phyloP scores from a whole-genome alignment of 495 filamentous ascomycete species.

The Hyaloscypha bicolor region DNA sequence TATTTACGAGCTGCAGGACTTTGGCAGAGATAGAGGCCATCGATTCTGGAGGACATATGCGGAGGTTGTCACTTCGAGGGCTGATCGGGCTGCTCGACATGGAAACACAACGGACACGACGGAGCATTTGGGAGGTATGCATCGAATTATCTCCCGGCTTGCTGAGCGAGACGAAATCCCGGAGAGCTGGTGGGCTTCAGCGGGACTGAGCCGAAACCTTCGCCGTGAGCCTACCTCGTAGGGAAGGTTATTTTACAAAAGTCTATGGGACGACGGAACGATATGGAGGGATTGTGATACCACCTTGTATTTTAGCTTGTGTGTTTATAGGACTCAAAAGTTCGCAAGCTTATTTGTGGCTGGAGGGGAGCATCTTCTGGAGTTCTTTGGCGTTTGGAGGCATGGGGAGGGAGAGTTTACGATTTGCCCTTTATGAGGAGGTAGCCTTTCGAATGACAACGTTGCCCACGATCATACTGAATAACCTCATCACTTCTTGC shows the following conservation, averaged over 20 bases:
- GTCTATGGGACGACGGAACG: neutral
- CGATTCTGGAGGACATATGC: constrained; percentile 39
- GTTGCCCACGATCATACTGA: neutral
- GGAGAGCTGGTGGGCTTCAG: constrained; percentile 76
- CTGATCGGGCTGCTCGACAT: constrained; percentile 18
- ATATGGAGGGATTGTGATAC: constrained; percentile 27
- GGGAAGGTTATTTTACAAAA: neutral
- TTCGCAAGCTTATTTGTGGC: constrained; percentile 7
- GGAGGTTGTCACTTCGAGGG: constrained; percentile 34
- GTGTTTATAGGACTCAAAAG: constrained; percentile 18
- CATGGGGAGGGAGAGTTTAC: neutral
- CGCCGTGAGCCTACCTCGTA: constrained; percentile 39
- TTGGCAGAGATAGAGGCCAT: constrained; percentile 3
- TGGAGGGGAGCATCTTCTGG: neutral
- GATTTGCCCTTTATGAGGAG: neutral
- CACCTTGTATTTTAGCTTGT: constrained; percentile 31
- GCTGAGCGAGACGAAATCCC: constrained; percentile 70
- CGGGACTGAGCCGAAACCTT: constrained; percentile 64
- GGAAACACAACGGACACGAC: constrained; percentile 30
- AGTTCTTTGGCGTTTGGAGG: neutral
- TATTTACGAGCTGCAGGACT: constrained; percentile 30
- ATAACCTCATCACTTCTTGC: neutral
- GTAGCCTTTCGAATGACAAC: neutral
- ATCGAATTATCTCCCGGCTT: constrained; percentile 66
- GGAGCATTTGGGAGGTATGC: constrained; percentile 63